These are phyloP conservation scores for Starmerella tilneyi DNA, from an alignment of 805 yeast genomes.

Conservation along the genomic window DNA sequence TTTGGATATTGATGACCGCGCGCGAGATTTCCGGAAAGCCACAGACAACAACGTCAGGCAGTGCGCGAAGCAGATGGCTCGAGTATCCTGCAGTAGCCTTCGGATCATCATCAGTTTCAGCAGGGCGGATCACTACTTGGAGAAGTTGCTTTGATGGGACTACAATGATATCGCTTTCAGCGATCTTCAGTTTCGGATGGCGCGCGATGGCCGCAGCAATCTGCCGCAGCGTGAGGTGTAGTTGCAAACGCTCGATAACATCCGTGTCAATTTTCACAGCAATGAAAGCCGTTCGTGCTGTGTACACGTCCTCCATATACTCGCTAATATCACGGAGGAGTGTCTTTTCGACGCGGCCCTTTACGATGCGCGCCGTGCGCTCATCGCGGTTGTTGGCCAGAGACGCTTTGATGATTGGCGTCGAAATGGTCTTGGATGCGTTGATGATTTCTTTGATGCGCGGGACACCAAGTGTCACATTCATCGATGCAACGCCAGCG, in stretches of 20 bases:
- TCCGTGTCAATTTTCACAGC: conserved; percentile 71
- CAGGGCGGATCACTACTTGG: conserved; percentile 23
- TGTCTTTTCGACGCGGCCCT: conserved; percentile 94
- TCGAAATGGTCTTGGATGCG: conserved; percentile 88
- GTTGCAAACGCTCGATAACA: conserved; percentile 79
- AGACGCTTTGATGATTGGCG: conserved; percentile 92
- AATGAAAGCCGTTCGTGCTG: conserved; percentile 62
- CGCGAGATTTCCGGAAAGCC: conserved; percentile 86
- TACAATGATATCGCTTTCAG: conserved; percentile 58
- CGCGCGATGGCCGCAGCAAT: conserved; percentile 69
- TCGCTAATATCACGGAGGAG: conserved; percentile 72
- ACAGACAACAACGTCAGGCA: conserved; percentile 83
- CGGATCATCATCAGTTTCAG: conserved; percentile 20
- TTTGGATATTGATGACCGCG: conserved; percentile 90
- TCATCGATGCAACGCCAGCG: conserved; percentile 99
- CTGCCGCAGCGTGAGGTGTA: conserved; percentile 77
- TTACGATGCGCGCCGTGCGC: conserved; percentile 96
- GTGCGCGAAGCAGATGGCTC: conserved; percentile 59
- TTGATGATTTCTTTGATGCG: conserved; percentile 98
- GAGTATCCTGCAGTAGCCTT: conserved; percentile 11
- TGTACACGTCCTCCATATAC: conserved; percentile 89
- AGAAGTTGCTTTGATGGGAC: conserved; percentile 51
- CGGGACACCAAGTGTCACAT: conserved; percentile 97
- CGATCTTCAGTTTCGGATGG: conserved; percentile 85
- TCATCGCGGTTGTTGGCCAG: conserved; percentile 89